phyloP scores from a whole-genome alignment of 1,139 yeast genomes.

The Pichia sp. region DNA sequence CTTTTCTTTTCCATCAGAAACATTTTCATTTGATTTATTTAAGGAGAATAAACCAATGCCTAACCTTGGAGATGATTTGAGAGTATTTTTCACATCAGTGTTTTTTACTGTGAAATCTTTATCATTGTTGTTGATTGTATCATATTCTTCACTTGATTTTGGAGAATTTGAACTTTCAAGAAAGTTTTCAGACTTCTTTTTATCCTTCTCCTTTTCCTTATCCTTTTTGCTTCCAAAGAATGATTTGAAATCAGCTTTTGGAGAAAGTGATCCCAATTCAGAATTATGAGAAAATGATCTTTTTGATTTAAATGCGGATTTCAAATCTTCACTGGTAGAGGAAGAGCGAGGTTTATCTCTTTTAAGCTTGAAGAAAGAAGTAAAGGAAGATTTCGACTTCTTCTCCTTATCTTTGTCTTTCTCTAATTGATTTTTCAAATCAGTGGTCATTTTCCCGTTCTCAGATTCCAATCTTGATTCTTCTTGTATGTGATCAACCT shows the following conservation, averaged over 20 bases:
- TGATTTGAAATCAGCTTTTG: constrained; percentile 14
- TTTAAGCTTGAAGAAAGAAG: constrained; percentile 17
- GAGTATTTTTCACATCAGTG: not conserved
- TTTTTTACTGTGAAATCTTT: not conserved
- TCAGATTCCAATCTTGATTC: too few species aligned
- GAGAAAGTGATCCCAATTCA: constrained; percentile 10
- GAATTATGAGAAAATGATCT: constrained; percentile 9
- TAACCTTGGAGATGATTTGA: constrained; percentile 9
- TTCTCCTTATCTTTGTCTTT: constrained; percentile 1
- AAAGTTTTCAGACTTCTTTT: not conserved
- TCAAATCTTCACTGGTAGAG: constrained; percentile 10
- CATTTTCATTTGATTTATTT: constrained; percentile 10
- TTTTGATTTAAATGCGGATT: constrained; percentile 7
- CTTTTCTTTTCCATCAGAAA: constrained; percentile 4
- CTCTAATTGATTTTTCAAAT: not conserved
- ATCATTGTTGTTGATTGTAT: not conserved
- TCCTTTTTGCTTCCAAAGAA: constrained; percentile 15
- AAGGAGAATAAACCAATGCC: constrained; percentile 9
- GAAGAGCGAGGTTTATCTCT: constrained; percentile 13
- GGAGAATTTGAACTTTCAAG: not conserved
- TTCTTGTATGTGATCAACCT: too few species aligned
- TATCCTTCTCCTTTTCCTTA: constrained; percentile 6
- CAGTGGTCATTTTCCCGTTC: too few species aligned
- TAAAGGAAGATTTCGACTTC: constrained; percentile 13
- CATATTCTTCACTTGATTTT: not conserved